phyloP scores from a whole-genome alignment of 164 flowering plant species.

The Liquidambar formosana region DNA sequence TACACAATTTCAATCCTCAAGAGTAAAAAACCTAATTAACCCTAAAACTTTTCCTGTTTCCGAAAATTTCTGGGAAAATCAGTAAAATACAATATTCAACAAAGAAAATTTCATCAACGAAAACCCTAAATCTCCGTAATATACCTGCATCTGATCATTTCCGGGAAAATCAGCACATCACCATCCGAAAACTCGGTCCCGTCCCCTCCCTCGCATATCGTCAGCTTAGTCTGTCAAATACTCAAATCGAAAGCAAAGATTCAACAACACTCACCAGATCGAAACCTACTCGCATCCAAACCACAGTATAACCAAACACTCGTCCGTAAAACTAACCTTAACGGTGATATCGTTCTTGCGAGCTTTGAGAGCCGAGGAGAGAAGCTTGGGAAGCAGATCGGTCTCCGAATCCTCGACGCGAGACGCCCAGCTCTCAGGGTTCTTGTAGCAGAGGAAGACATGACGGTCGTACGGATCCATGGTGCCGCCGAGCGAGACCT shows the following conservation, averaged over 20 bases:
- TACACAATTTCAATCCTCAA: neutral
- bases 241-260: slow-evolving; percentile 12
- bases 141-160: slow-evolving; percentile 85
- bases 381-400: slow-evolving; percentile 64
- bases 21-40: too few species aligned
- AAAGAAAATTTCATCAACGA: neutral
- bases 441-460: slow-evolving; percentile 75
- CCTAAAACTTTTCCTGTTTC: too few species aligned
- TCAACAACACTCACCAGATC: slow-evolving; percentile 4
- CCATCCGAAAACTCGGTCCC: slow-evolving; percentile 59
- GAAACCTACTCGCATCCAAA: neutral
- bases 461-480: slow-evolving; percentile 77
- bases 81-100: neutral
- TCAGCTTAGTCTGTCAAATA: slow-evolving; percentile 66
- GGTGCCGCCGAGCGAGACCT: slow-evolving; percentile 51
- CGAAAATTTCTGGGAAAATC: neutral
- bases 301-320: too few species aligned
- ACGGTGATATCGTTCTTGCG: slow-evolving; percentile 50
- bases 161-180: slow-evolving; percentile 83
- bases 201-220: slow-evolving; percentile 64
- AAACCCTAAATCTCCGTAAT: neutral
- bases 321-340: slow-evolving; percentile 36
- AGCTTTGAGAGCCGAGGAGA: slow-evolving; percentile 54
- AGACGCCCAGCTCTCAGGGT: slow-evolving; percentile 64
- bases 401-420: slow-evolving; percentile 54